These are phyloP conservation scores for Eutrema salsugineum DNA, from an alignment of 441 rosid species.

Conservation along the genomic window DNA sequence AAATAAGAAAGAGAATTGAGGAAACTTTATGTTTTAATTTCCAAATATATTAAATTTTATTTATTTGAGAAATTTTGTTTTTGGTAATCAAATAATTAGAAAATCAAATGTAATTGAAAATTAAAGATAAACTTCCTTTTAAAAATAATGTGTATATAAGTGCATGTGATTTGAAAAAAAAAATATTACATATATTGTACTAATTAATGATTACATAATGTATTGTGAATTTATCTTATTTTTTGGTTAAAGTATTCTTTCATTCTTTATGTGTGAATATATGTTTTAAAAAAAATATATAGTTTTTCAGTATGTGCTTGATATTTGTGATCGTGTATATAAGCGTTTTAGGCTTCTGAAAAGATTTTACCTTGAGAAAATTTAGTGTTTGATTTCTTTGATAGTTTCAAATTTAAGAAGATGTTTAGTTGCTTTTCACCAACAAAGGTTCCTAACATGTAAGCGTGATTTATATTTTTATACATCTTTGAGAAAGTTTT, in stretches of 20 bases:
- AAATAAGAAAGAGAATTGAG: neutral
- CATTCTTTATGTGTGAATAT: neutral
- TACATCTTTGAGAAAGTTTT: neutral
- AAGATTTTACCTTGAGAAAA: neutral
- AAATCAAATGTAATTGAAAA: neutral
- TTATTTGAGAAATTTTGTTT: neutral
- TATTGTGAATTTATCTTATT: neutral
- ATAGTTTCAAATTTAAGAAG: neutral
- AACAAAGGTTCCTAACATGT: neutral
- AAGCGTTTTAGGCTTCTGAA: neutral
- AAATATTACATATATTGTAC: neutral
- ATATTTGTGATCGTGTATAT: constrained; percentile 1
- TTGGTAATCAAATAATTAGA: neutral
- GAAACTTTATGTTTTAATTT: neutral
- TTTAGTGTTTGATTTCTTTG: neutral
- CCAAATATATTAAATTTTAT: neutral
- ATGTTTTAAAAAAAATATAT: neutral
- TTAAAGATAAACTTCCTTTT: neutral
- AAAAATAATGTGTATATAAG: neutral
- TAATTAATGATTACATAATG: neutral
- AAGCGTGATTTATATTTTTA: neutral
- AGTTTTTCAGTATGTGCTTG: neutral
- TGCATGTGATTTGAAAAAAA: neutral
- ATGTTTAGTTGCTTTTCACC: neutral
- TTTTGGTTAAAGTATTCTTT: neutral